phyloP scores from a whole-genome alignment of 2,329 filamentous ascomycete species.

The Penicillium sclerotiorum region DNA sequence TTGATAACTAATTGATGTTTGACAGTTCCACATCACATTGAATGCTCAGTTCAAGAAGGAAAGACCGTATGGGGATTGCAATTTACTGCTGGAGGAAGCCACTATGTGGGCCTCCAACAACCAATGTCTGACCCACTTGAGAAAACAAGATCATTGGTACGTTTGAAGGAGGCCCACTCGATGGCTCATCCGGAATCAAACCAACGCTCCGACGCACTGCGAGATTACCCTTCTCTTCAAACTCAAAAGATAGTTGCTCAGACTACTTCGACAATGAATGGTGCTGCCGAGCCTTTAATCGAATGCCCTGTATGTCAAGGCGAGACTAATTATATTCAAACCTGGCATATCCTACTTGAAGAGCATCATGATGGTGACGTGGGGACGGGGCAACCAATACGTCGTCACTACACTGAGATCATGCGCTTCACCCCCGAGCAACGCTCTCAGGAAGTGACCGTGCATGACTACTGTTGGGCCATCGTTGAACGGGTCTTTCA shows the following conservation, averaged over 20 bases:
- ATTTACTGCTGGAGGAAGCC: too few species aligned
- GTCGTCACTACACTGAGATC: conserved; percentile 1
- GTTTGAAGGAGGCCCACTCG: too few species aligned
- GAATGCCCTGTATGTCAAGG: conserved; percentile 1
- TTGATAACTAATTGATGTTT: too few species aligned
- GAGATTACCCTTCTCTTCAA: not conserved
- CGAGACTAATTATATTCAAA: not conserved
- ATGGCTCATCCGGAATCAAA: not conserved
- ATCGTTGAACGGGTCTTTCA: not conserved
- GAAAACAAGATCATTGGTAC: too few species aligned
- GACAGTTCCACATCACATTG: too few species aligned
- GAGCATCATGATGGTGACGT: not conserved
- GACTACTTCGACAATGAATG: not conserved
- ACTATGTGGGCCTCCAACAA: too few species aligned
- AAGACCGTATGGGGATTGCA: too few species aligned
- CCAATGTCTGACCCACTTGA: too few species aligned
- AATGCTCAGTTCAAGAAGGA: too few species aligned
- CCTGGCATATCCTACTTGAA: not conserved
- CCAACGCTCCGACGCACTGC: not conserved
- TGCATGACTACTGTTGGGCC: conserved; percentile 4
- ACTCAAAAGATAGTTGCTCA: not conserved
- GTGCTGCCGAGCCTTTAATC: not conserved
- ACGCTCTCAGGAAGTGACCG: not conserved
- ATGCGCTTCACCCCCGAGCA: not conserved
- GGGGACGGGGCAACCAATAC: not conserved